Percentiles rank a stretch among this genome's conserved stretches.
Conservation (phyloP, 441 rosid species). For the Arabidopsis lyrata region DNA sequence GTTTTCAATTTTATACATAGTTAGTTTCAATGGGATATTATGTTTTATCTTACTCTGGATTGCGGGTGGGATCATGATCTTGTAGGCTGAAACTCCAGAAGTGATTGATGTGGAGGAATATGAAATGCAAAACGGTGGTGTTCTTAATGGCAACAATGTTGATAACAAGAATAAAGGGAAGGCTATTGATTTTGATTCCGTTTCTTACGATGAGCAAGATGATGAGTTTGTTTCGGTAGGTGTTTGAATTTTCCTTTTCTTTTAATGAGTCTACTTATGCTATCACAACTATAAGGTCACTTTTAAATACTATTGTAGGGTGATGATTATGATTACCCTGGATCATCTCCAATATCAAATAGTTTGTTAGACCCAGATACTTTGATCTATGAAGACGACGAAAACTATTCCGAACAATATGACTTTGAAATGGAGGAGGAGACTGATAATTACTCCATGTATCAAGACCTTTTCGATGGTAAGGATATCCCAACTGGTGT, state of each 20-base stretch:
- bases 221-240: slow-evolving; percentile 41
- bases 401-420: slow-evolving; percentile 44
- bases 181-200: slow-evolving; percentile 46
- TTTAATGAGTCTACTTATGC: neutral
- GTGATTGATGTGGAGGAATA: slow-evolving; percentile 66
- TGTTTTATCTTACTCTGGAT: no score
- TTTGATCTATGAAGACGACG: slow-evolving; percentile 52
- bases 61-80: no score
- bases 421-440: slow-evolving; percentile 44
- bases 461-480: slow-evolving; percentile 74
- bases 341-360: slow-evolving; percentile 45
- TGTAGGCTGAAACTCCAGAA: slow-evolving; percentile 55
- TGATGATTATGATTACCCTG: slow-evolving; percentile 38
- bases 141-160: slow-evolving; percentile 48
- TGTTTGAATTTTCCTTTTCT: slow-evolving; percentile 11
- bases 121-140: slow-evolving; percentile 53
- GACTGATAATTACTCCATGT: slow-evolving; percentile 54
- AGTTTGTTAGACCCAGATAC: slow-evolving; percentile 49
- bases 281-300: slow-evolving; percentile 2
- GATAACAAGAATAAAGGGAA: slow-evolving; percentile 69
- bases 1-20: neutral
- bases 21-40: no score
- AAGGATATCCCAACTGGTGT: slow-evolving; percentile 82
- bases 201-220: slow-evolving; percentile 42
- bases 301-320: slow-evolving; percentile 36